A percentile compares a stretch with the other conserved stretches of the same genome.
phyloP scores from a whole-genome alignment of 2,329 filamentous ascomycete genomes.

The Ilyonectria destructans region DNA sequence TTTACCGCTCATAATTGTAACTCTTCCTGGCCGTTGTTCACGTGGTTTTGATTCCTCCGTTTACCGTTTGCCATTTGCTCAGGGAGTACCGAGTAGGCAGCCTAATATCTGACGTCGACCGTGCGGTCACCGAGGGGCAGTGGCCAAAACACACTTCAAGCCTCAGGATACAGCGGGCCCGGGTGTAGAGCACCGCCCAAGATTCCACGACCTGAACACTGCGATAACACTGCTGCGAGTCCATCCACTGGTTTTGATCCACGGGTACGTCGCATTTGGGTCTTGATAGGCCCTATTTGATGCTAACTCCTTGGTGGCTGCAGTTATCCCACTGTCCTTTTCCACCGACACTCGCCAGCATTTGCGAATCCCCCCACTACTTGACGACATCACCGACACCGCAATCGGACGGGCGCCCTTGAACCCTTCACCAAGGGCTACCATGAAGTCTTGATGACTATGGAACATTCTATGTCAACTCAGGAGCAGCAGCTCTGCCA shows the following conservation, averaged over 20 bases:
- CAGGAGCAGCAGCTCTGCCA: constrained; percentile 89
- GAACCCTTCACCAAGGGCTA: constrained; percentile 37
- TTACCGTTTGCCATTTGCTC: background rate
- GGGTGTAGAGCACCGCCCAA: constrained; percentile 19
- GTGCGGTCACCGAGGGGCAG: constrained; percentile 44
- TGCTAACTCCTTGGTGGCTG: constrained; percentile 38
- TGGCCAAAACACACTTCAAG: constrained; percentile 39
- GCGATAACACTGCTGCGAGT: constrained; percentile 7
- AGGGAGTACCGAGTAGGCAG: constrained; percentile 4
- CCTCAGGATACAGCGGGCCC: constrained; percentile 44
- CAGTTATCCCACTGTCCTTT: constrained; percentile 38
- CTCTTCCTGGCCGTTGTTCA: constrained; percentile 4
- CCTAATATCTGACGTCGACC: constrained; percentile 42
- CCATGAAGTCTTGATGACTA: constrained; percentile 55
- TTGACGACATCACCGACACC: constrained; percentile 48
- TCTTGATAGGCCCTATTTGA: constrained; percentile 19
- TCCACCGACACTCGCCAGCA: constrained; percentile 43
- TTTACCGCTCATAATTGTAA: background rate
- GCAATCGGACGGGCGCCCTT: constrained; percentile 30
- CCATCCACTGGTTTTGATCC: constrained; percentile 15
- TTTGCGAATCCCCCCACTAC: constrained; percentile 40
- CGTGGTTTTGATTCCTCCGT: constrained; percentile 10
- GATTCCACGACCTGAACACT: constrained; percentile 20
- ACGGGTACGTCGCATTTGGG: constrained; percentile 15
- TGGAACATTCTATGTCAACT: constrained; percentile 72